Evolutionary conservation across 75 land plant species (phyloP).

Genomic region (Larix kaempferi): DNA sequence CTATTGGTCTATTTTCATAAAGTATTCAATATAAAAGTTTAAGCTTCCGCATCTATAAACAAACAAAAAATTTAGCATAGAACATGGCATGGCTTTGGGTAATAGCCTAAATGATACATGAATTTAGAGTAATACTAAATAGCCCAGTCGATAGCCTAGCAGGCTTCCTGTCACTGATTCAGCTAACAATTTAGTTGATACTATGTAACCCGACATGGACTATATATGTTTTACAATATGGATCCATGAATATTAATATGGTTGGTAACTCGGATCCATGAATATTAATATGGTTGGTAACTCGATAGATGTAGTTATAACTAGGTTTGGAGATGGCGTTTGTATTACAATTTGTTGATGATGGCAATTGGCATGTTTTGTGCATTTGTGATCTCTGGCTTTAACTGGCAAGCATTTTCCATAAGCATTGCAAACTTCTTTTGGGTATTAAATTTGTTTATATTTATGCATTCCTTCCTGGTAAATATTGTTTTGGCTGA

Average conservation of each 20-base stretch:
- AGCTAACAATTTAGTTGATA: background rate
- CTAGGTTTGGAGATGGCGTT: background rate
- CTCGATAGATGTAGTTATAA: background rate
- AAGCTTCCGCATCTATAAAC: background rate
- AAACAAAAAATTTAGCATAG: background rate
- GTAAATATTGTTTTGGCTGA: background rate
- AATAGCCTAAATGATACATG: background rate
- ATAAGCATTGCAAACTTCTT: no score
- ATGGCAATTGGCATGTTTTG: background rate
- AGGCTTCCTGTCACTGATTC: background rate
- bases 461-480: background rate
- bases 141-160: no score
- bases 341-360: background rate
- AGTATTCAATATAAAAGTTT: background rate
- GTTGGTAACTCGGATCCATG: background rate
- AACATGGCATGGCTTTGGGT: background rate
- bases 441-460: no score
- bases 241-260: background rate
- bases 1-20: background rate
- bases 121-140: no score
- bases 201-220: background rate
- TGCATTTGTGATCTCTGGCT: background rate
- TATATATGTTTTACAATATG: background rate
- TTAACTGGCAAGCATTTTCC: no score
- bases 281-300: background rate